phyloP scores from a whole-genome alignment of 345 rosid genomes.

The Populus davidiana region DNA sequence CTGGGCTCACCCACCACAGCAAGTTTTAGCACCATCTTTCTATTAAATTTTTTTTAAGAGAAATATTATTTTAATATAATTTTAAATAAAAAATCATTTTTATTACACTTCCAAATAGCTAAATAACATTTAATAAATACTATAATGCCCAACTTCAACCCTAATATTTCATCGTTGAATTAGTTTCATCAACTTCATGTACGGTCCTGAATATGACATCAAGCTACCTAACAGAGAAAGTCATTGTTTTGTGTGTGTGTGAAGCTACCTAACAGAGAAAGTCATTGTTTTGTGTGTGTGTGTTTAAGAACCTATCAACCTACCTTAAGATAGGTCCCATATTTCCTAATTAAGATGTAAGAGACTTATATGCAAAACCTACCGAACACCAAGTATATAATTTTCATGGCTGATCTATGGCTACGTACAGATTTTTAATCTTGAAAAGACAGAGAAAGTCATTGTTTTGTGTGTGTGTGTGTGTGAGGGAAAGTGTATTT shows the following conservation, averaged over 20 bases:
- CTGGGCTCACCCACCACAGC: constrained; percentile 38
- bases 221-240: too few species aligned
- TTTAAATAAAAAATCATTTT: too few species aligned
- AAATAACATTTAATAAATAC: not conserved
- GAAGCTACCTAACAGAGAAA: too few species aligned
- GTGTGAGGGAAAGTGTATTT: too few species aligned
- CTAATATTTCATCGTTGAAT: not conserved
- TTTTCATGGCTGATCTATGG: not conserved
- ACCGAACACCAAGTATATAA: not conserved
- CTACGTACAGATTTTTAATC: not conserved
- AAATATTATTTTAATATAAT: too few species aligned
- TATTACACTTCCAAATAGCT: too few species aligned
- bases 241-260: too few species aligned
- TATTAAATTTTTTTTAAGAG: too few species aligned
- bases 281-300: too few species aligned
- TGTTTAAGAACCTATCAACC: too few species aligned
- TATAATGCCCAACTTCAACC: constrained; percentile 1
- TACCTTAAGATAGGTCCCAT: not conserved
- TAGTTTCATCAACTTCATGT: constrained; percentile 1
- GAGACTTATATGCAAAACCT: not conserved
- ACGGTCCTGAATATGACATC: not conserved
- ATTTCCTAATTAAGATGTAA: not conserved
- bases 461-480: too few species aligned
- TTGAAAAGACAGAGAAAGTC: not conserved
- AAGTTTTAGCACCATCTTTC: constrained; percentile 12